These are phyloP conservation scores for Debaryomycetaceae sp. DNA, from an alignment of 1,139 yeast genomes.

Conservation along the genomic window DNA sequence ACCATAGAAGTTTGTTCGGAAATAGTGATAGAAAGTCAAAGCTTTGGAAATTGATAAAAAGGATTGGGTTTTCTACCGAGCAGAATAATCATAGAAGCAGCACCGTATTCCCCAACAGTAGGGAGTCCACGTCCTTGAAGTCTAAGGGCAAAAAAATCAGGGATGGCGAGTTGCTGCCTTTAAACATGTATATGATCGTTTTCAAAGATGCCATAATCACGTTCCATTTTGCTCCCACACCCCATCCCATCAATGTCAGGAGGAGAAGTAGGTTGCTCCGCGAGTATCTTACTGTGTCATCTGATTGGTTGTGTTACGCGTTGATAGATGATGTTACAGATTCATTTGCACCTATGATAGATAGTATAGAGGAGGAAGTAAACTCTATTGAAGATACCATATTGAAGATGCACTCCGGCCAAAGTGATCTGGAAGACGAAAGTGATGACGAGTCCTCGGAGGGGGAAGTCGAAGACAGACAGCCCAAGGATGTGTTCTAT, in stretches of 20 bases:
- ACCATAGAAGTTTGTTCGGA: constrained; percentile 18
- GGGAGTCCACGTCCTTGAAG: constrained; percentile 19
- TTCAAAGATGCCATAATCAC: constrained; percentile 89
- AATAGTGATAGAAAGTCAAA: constrained; percentile 16
- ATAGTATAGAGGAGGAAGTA: constrained; percentile 88
- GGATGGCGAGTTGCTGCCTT: constrained; percentile 81
- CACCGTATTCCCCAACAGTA: constrained; percentile 9
- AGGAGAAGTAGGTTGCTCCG: constrained; percentile 83
- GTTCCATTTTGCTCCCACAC: constrained; percentile 91
- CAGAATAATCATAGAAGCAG: constrained; percentile 2
- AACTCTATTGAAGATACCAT: constrained; percentile 90
- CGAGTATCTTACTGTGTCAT: constrained; percentile 84
- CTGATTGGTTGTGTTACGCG: constrained; percentile 98
- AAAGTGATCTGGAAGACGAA: constrained; percentile 39
- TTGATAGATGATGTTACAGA: constrained; percentile 95
- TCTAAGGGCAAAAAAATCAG: constrained; percentile 37
- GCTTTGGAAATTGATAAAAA: constrained; percentile 16
- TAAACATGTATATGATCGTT: constrained; percentile 89
- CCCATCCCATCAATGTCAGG: constrained; percentile 93
- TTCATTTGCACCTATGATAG: constrained; percentile 95
- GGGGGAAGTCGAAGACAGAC: constrained; percentile 21
- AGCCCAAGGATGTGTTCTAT: constrained; percentile 27
- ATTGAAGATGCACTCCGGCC: constrained; percentile 76
- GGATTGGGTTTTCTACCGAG: constrained; percentile 3
- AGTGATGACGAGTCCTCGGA: constrained; percentile 25